These are phyloP conservation scores for Sarcomyxa edulis DNA, from an alignment of 768 basidiomycete species.

Conservation along the genomic window DNA sequence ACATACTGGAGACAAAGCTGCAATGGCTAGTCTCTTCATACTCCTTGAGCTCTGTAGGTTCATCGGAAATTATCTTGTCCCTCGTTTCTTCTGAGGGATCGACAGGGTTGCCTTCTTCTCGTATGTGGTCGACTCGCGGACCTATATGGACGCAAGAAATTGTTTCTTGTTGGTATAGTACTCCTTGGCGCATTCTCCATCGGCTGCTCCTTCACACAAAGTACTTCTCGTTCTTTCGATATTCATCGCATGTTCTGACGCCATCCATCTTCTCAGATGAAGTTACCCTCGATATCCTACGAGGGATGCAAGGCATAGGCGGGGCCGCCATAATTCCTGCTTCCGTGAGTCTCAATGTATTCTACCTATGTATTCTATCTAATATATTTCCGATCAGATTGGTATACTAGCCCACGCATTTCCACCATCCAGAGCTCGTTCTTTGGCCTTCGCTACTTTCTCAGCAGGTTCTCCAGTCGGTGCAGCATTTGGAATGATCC, in stretches of 20 bases:
- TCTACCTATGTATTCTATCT: not conserved
- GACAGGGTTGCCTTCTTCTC: slow-evolving; percentile 63
- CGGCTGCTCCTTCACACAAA: slow-evolving; percentile 44
- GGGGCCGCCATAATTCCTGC: slow-evolving; percentile 56
- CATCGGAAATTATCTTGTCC: not conserved
- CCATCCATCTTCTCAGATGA: slow-evolving; percentile 22
- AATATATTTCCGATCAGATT: slow-evolving; percentile 25
- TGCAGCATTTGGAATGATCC: slow-evolving; percentile 44
- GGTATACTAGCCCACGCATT: slow-evolving; percentile 67
- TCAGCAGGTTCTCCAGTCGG: slow-evolving; percentile 68
- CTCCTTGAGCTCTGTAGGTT: not conserved
- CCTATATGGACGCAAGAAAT: slow-evolving; percentile 51
- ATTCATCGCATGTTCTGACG: too few relatives aligned
- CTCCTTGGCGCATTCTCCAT: slow-evolving; percentile 41
- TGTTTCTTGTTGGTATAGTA: slow-evolving; percentile 45
- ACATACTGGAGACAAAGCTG: slow-evolving; percentile 1
- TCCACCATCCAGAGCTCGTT: slow-evolving; percentile 44
- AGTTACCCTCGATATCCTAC: slow-evolving; percentile 49
- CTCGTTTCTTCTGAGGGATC: too few relatives aligned
- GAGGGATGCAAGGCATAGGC: slow-evolving; percentile 61
- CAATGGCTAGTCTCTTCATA: slow-evolving; percentile 8
- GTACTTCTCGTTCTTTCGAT: slow-evolving; percentile 18
- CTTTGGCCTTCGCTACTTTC: slow-evolving; percentile 63
- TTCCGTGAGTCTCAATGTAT: slow-evolving; percentile 29
- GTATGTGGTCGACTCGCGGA: slow-evolving; percentile 60